A percentile compares a stretch with the other conserved stretches of the same genome.
Conservation (phyloP, 257 asterid genomes). For the Plantago elongata region DNA sequence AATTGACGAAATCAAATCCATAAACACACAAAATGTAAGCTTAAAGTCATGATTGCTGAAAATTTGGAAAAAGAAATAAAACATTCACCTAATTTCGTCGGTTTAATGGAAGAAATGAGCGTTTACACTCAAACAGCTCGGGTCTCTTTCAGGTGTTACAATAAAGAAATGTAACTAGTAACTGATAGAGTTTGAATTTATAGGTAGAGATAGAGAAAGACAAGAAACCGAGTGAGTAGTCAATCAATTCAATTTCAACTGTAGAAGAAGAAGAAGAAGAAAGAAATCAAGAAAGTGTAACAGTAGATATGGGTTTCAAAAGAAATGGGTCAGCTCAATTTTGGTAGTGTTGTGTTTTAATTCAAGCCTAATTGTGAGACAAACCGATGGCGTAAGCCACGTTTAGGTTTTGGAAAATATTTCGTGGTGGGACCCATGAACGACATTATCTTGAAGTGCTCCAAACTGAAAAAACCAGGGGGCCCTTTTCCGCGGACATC, state of each 20-base stretch:
- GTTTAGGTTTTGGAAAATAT: slow-evolving; percentile 19
- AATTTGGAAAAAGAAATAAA: slow-evolving; percentile 17
- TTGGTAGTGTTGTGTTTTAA: no score
- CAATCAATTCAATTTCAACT: no score
- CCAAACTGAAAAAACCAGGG: slow-evolving; percentile 19
- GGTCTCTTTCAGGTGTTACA: slow-evolving; percentile 19
- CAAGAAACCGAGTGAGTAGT: no score
- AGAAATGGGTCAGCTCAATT: slow-evolving; percentile 19
- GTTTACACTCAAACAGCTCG: slow-evolving; percentile 30
- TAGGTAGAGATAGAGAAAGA: no score
- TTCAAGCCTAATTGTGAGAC: no score
- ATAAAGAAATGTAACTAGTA: slow-evolving; percentile 13
- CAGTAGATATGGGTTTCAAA: slow-evolving; percentile 8
- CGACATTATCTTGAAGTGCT: slow-evolving; percentile 27
- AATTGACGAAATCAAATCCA: neutral
- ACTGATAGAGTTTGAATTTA: slow-evolving; percentile 16
- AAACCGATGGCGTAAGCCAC: slow-evolving; percentile 40
- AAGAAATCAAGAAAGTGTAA: slow-evolving; percentile 12
- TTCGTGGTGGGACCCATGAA: slow-evolving; percentile 33
- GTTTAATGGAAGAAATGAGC: slow-evolving; percentile 24
- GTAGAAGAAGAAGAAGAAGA: neutral
- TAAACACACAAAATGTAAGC: slow-evolving; percentile 23
- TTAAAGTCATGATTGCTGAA: slow-evolving; percentile 28
- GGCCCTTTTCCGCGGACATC: slow-evolving; percentile 32
- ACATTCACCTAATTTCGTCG: slow-evolving; percentile 44